Conservation (phyloP, 2,329 filamentous ascomycete genomes). For the Aspergillus felis region DNA sequence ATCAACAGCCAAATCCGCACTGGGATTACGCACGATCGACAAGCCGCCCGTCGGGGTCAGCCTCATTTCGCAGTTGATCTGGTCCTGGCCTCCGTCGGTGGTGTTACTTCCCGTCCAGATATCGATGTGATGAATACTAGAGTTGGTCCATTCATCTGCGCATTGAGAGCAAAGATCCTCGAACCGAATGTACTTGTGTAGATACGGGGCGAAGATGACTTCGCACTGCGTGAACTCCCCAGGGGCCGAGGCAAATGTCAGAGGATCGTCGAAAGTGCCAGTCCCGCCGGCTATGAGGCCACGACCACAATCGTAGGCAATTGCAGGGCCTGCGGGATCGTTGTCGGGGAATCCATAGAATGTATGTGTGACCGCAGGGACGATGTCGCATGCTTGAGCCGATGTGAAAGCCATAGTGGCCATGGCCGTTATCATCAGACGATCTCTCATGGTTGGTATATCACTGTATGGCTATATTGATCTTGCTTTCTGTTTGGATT, state of each 20-base stretch:
- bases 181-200: constrained; percentile 42
- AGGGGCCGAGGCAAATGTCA: constrained; percentile 43
- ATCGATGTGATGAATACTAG: constrained; percentile 30
- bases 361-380: constrained; percentile 29
- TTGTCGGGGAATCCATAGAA: constrained; percentile 44
- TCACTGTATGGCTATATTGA: no score
- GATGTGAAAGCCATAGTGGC: not conserved
- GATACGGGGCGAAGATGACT: constrained; percentile 43
- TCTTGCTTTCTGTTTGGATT: not conserved
- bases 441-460: not conserved
- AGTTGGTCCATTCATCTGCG: constrained; percentile 20
- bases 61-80: constrained; percentile 35
- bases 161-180: constrained; percentile 36
- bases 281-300: constrained; percentile 39
- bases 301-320: constrained; percentile 36
- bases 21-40: constrained; percentile 29
- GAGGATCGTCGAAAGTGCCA: constrained; percentile 41
- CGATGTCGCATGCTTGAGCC: not conserved
- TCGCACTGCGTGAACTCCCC: constrained; percentile 43
- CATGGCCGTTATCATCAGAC: not conserved
- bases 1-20: constrained; percentile 28
- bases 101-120: constrained; percentile 37
- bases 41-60: constrained; percentile 30
- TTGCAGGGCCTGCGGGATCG: constrained; percentile 32
- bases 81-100: constrained; percentile 26